Evolutionary conservation across 164 flowering plant species (phyloP).

Genomic region (Stephania cephalantha): DNA sequence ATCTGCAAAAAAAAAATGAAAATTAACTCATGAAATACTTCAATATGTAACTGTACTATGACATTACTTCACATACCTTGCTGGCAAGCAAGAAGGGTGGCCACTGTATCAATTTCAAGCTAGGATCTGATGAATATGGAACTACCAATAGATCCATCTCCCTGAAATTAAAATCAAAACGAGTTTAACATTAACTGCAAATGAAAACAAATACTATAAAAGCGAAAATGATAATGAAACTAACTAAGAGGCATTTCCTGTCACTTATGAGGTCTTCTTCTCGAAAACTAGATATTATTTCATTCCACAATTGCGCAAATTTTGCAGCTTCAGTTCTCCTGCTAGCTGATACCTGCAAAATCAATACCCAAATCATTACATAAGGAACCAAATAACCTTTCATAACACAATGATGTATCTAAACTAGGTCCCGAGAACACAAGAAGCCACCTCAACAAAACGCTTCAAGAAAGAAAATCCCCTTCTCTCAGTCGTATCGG

Average conservation of each 20-base stretch:
- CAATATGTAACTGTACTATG: neutral
- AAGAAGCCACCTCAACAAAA: conserved; percentile 61
- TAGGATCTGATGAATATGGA: conserved; percentile 88
- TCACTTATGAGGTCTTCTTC: conserved; percentile 96
- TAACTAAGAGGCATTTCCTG: conserved; percentile 48
- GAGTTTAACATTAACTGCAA: conserved; percentile 12
- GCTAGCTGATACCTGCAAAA: conserved; percentile 55
- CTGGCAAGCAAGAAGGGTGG: conserved; percentile 97
- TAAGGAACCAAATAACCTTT: neutral
- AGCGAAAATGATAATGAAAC: neutral
- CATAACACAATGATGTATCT: neutral
- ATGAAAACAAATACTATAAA: neutral
- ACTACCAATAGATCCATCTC: conserved; percentile 92
- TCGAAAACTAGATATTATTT: conserved; percentile 82
- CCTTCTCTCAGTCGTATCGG: conserved; percentile 48
- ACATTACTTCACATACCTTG: conserved; percentile 51
- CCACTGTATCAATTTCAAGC: conserved; percentile 88
- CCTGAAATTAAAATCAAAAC: conserved; percentile 38
- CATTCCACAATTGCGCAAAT: conserved; percentile 97
- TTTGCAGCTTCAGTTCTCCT: conserved; percentile 95
- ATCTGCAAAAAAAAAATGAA: conserved; percentile 48
- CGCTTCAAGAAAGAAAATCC: conserved; percentile 72
- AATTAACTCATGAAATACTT: conserved; percentile 8
- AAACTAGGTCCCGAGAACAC: neutral
- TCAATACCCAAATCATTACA: neutral